Conservation (phyloP, 192 early-diverging fungal species). For the Obelidium mucronatum region DNA sequence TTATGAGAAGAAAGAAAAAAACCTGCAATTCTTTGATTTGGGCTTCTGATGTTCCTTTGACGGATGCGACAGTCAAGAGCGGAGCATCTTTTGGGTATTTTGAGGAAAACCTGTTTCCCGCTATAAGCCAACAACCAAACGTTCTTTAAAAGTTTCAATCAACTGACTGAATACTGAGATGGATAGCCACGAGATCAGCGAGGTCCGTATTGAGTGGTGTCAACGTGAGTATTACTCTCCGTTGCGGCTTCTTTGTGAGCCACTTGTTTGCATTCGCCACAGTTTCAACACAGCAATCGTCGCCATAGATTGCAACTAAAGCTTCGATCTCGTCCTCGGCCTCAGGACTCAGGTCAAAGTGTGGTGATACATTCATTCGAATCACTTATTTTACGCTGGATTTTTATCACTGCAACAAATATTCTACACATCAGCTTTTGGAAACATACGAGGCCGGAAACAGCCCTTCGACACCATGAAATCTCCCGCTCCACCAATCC, state of each 20-base stretch:
- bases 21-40: slow-evolving; percentile 41
- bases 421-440: slow-evolving; percentile 4
- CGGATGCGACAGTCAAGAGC: background rate
- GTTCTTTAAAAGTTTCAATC: no score
- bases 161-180: slow-evolving; percentile 25
- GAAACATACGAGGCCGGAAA: slow-evolving; percentile 32
- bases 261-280: slow-evolving; percentile 9
- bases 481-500: slow-evolving; percentile 33
- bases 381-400: no score
- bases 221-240: slow-evolving; percentile 10
- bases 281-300: background rate
- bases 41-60: slow-evolving; percentile 37
- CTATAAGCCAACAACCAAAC: background rate
- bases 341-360: slow-evolving; percentile 1
- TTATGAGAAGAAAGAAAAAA: no score
- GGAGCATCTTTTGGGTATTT: slow-evolving; percentile 40
- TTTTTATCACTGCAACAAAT: no score
- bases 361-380: no score
- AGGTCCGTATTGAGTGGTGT: slow-evolving; percentile 26
- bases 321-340: slow-evolving; percentile 14
- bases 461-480: slow-evolving; percentile 16
- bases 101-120: slow-evolving; percentile 20
- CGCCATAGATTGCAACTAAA: slow-evolving; percentile 19
- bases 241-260: background rate
- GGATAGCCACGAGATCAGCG: slow-evolving; percentile 26